Evolutionary conservation across 2,329 filamentous ascomycete genomes (phyloP), one percentile per base, ranked within the genome.

Genomic region (Lecanosticta acicola): DNA sequence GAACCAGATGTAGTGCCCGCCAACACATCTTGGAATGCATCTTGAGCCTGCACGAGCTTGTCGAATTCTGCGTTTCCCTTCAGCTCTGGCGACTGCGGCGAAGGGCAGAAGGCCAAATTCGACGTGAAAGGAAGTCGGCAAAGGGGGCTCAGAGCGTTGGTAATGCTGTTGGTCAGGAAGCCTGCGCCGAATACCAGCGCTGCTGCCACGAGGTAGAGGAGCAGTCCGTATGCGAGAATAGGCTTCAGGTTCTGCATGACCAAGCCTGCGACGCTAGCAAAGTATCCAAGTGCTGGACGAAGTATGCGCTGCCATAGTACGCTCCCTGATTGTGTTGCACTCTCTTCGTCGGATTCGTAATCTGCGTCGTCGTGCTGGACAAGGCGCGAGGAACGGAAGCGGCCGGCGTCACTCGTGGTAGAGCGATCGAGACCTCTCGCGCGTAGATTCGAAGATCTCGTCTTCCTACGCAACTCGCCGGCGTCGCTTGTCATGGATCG

Each of bases 1-100:
- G 82, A 78, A 1, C 81, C 79, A 17, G 81, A 75, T 1, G 80
- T 77, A 13, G 79, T 80, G 48, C 80, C 78, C 54, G 86, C 79
- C 3, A 93, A 68, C 1, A 93, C 80, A 46, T 84, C 78, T 64
- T 89, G 85, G 45, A 94, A 88, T 20, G 81, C 76, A n/a, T 78
- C 72, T 64, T 94, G 87, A 1, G 85, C 78, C 14, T 74, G 74
- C 72, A 93, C 84, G 17, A 94, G 74, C 39, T 83, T 78, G 52
- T 87, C 82, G 55, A 91, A 91, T 58, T 89, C 82, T 36, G 83
- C 62, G 3, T 61, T 57, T 45, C 65, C 53, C 55, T 61, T 48
- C 11, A 62, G 21, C 33, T 61, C 59, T 2, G 51, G 45, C 7
- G 39, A 33, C 4, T 35, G 48, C 3, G 32, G 18, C 1, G 36